phyloP scores from a whole-genome alignment of 768 basidiomycete genomes.

The Cyathus striatus region DNA sequence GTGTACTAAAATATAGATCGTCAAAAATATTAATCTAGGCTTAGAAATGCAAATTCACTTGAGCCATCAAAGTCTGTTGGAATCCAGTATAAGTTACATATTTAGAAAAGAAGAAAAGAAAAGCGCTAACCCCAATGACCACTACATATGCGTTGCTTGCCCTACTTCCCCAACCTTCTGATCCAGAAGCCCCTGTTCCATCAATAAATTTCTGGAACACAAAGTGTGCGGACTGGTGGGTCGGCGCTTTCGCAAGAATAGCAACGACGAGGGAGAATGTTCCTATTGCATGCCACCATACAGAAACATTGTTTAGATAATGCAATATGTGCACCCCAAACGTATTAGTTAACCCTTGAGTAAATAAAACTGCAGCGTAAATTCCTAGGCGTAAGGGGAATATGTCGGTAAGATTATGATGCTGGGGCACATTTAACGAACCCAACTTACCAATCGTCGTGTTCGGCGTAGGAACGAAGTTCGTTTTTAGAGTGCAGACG shows the following conservation, averaged over 20 bases:
- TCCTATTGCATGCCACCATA: conserved; percentile 73
- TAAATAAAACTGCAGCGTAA: conserved; percentile 64
- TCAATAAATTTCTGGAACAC: conserved; percentile 73
- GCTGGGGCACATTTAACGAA: neutral
- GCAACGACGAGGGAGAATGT: conserved; percentile 64
- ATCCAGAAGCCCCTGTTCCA: conserved; percentile 47
- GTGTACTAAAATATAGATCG: conserved; percentile 40
- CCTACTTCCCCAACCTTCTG: conserved; percentile 61
- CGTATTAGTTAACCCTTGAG: conserved; percentile 70
- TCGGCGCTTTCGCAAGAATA: conserved; percentile 66
- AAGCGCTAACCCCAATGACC: conserved; percentile 47
- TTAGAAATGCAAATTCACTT: conserved; percentile 17
- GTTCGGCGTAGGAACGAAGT: conserved; percentile 51
- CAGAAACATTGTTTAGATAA: conserved; percentile 66
- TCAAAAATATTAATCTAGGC: neutral
- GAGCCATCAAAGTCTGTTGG: conserved; percentile 59
- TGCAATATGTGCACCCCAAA: conserved; percentile 66
- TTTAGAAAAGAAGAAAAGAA: neutral
- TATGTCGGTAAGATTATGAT: neutral
- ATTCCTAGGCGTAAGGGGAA: conserved; percentile 24
- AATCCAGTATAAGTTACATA: neutral
- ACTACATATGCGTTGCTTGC: conserved; percentile 69
- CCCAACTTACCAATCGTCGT: conserved; percentile 48
- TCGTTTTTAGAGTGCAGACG: conserved; percentile 50
- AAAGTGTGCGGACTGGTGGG: conserved; percentile 60